A percentile compares a stretch with the other conserved stretches of the same genome.
Evolutionary conservation across 495 filamentous ascomycete genomes (phyloP).

Genomic region (Parachaetomium inaequale): DNA sequence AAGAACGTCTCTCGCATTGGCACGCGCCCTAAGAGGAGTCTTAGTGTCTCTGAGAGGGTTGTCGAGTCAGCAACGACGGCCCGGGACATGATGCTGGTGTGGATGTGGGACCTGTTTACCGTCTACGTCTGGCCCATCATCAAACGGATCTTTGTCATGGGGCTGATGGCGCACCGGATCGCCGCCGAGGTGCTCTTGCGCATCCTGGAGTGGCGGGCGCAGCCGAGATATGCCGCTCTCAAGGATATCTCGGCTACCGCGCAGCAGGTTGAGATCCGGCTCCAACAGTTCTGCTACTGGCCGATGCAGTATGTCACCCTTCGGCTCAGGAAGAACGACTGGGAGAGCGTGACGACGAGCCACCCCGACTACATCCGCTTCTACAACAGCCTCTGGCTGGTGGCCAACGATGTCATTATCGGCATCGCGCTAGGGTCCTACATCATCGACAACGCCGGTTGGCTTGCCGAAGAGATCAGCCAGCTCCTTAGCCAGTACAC

Average conservation of each 20-base stretch:
- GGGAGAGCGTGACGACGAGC: slow-evolving; percentile 91
- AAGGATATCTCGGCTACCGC: slow-evolving; percentile 96
- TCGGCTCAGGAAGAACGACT: slow-evolving; percentile 81
- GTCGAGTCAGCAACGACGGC: slow-evolving; percentile 88
- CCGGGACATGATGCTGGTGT: slow-evolving; percentile 67
- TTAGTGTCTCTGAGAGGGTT: slow-evolving; percentile 92
- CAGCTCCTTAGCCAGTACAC: slow-evolving; percentile 75
- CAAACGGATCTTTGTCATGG: slow-evolving; percentile 66
- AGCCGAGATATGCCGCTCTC: slow-evolving; percentile 74
- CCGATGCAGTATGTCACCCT: slow-evolving; percentile 93
- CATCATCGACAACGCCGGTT: slow-evolving; percentile 89
- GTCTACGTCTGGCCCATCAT: slow-evolving; percentile 77
- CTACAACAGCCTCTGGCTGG: slow-evolving; percentile 98
- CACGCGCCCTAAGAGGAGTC: slow-evolving; percentile 70
- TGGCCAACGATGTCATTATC: slow-evolving; percentile 98
- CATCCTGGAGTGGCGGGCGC: slow-evolving; percentile 82
- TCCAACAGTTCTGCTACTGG: slow-evolving; percentile 99
- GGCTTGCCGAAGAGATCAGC: slow-evolving; percentile 80
- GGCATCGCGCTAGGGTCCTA: slow-evolving; percentile 94
- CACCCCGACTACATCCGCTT: slow-evolving; percentile 99
- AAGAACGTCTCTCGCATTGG: slow-evolving; percentile 83
- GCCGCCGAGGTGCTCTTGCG: slow-evolving; percentile 75
- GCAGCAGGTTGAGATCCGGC: slow-evolving; percentile 96
- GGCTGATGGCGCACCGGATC: slow-evolving; percentile 74
- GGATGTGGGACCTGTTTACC: slow-evolving; percentile 66